These are phyloP conservation scores for Emmonsiellopsis sp. DNA, from an alignment of 2,329 filamentous ascomycete genomes.

Conservation along the genomic window DNA sequence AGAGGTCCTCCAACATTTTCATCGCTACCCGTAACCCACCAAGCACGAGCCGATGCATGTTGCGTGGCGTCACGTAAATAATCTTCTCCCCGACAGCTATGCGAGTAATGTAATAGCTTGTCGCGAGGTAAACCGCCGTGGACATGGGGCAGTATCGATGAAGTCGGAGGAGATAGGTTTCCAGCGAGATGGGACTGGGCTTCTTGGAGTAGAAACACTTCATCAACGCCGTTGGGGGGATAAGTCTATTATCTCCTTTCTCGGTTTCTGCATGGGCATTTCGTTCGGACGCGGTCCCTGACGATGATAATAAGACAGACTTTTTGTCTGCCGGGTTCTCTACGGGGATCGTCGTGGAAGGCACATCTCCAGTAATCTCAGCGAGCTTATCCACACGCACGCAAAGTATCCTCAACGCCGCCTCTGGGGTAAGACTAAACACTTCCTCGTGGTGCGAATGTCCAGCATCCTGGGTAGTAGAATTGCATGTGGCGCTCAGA, in stretches of 20 bases:
- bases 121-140: constrained; percentile 84
- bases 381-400: constrained; percentile 51
- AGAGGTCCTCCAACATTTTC: constrained; percentile 90
- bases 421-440: neutral
- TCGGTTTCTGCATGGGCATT: constrained; percentile 20
- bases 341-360: constrained; percentile 38
- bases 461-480: neutral
- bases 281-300: constrained; percentile 43
- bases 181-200: constrained; percentile 70
- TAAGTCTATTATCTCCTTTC: constrained; percentile 25
- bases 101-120: constrained; percentile 77
- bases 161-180: constrained; percentile 76
- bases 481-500: too few relatives aligned
- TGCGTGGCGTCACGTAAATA: constrained; percentile 72
- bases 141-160: constrained; percentile 91
- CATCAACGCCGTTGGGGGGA: constrained; percentile 30
- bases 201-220: constrained; percentile 87
- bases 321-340: too few relatives aligned
- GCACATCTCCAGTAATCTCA: constrained; percentile 53
- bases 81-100: constrained; percentile 68
- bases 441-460: neutral
- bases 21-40: constrained; percentile 80
- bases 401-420: constrained; percentile 69
- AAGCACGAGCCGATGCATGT: constrained; percentile 77
- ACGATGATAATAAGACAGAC: too few relatives aligned